These are phyloP conservation scores for Petrea volubilis DNA, from an alignment of 257 asterid species.

Conservation along the genomic window DNA sequence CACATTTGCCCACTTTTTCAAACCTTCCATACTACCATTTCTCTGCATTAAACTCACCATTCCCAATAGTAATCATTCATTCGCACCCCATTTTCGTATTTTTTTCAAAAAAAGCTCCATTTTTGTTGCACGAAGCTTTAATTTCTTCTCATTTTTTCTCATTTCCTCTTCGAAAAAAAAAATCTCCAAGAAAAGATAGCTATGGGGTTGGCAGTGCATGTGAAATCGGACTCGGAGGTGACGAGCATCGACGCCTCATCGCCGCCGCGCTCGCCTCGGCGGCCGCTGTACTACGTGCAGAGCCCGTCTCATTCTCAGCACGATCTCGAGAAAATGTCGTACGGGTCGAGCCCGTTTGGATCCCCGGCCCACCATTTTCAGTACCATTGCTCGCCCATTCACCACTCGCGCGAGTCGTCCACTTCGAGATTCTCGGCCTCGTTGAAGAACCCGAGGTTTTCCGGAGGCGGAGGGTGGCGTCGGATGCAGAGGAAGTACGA, in stretches of 20 bases:
- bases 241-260: conserved; percentile 77
- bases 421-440: conserved; percentile 81
- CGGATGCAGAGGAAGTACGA: conserved; percentile 43
- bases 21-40: neutral
- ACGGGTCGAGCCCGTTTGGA: conserved; percentile 80
- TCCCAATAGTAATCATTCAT: neutral
- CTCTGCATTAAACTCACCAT: conserved; percentile 5
- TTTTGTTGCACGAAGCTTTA: too few relatives aligned
- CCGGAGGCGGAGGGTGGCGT: conserved; percentile 52
- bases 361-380: conserved; percentile 79
- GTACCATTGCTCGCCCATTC: conserved; percentile 90
- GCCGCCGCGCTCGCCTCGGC: conserved; percentile 89
- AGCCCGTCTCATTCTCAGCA: conserved; percentile 84
- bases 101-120: too few relatives aligned
- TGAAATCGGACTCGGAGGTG: conserved; percentile 84
- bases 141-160: too few relatives aligned
- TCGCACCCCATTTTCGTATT: neutral
- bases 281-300: conserved; percentile 84
- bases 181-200: too few relatives aligned
- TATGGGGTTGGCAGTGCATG: conserved; percentile 71
- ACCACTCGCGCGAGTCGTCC: conserved; percentile 93
- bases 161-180: too few relatives aligned
- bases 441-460: conserved; percentile 44
- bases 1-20: neutral
- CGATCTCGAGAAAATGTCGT: conserved; percentile 76